A percentile compares a stretch with the other conserved stretches of the same genome.
Evolutionary conservation across 176 grass and related monocot genomes (phyloP).

Genomic region (Triticum dicoccoides): DNA sequence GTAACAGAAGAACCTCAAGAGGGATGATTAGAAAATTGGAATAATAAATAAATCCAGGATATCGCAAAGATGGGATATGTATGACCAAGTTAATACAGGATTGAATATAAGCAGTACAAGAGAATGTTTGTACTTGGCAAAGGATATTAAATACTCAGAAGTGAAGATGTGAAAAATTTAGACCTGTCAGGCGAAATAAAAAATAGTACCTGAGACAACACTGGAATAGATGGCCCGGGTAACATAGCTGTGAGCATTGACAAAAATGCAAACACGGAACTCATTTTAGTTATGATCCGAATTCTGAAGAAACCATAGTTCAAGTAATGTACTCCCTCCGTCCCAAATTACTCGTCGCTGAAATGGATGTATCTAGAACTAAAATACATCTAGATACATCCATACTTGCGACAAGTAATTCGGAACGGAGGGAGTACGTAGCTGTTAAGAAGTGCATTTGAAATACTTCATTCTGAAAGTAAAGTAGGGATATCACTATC

Average conservation of each 20-base stretch:
- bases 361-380: too few relatives aligned
- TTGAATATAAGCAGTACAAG: background rate
- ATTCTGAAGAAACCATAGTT: constrained; percentile 9
- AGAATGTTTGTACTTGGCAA: background rate
- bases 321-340: background rate
- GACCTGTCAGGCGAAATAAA: background rate
- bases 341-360: too few relatives aligned
- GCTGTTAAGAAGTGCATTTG: background rate
- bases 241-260: constrained; percentile 60
- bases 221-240: constrained; percentile 83
- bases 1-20: constrained; percentile 4
- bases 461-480: background rate
- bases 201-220: constrained; percentile 75
- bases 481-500: background rate
- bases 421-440: background rate
- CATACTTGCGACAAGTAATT: too few relatives aligned
- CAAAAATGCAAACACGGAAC: constrained; percentile 8
- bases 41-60: background rate
- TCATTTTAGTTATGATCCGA: background rate
- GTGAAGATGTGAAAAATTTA: background rate
- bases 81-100: background rate
- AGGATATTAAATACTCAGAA: constrained; percentile 7
- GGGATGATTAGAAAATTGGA: background rate
- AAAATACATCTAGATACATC: too few relatives aligned
- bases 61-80: background rate